Evolutionary conservation across 73 alveolate genomes (phyloP).

Genomic region (Uronychia setigera): DNA sequence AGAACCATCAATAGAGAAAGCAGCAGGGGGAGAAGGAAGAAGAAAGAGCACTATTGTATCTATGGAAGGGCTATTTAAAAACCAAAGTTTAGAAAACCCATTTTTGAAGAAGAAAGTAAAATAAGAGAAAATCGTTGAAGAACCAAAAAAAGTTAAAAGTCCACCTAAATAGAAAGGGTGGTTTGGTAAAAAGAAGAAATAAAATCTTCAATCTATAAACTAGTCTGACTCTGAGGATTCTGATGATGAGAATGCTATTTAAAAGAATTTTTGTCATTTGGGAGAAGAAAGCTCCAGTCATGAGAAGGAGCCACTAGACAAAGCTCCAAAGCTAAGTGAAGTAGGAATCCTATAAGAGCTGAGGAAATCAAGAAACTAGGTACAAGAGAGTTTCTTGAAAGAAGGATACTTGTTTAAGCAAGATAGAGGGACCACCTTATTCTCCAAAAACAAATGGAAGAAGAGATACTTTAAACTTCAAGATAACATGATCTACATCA

Average conservation of each 20-base stretch:
- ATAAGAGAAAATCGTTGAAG: background rate
- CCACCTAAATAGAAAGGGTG: no score
- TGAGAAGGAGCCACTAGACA: constrained; percentile 7
- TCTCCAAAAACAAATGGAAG: constrained; percentile 31
- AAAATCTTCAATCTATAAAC: no score
- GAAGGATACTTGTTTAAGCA: constrained; percentile 6
- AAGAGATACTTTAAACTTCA: constrained; percentile 37
- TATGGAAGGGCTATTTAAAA: no score
- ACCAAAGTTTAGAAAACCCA: no score
- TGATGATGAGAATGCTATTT: constrained; percentile 5
- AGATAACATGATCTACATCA: constrained; percentile 9
- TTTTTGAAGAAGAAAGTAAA: background rate
- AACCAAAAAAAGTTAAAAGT: constrained; percentile 1
- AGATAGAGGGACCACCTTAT: constrained; percentile 11
- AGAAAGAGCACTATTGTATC: background rate
- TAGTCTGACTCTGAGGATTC: background rate
- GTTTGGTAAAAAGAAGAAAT: no score
- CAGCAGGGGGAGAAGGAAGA: background rate
- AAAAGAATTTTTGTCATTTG: constrained; percentile 3
- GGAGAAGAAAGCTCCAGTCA: background rate
- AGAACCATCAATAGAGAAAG: constrained; percentile 1
- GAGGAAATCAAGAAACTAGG: no score
- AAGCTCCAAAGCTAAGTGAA: no score
- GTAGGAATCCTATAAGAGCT: no score
- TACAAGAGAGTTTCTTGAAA: constrained; percentile 8